A percentile compares a stretch with the other conserved stretches of the same genome.
These are phyloP conservation scores for Pestalotiopsis fici DNA, from an alignment of 2,329 filamentous ascomycete species.

Conservation along the genomic window DNA sequence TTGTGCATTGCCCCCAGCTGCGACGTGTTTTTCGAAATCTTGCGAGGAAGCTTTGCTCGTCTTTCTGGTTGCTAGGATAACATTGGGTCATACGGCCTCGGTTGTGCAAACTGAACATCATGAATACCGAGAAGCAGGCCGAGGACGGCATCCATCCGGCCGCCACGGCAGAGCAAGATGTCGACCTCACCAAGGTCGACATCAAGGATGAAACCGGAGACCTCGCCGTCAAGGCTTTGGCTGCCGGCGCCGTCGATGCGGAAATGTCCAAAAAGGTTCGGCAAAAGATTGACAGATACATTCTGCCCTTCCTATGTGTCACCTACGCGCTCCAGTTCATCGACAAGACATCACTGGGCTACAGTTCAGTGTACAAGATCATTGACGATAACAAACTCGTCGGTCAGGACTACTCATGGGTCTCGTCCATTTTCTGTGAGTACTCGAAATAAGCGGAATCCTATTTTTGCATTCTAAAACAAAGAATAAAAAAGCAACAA, in stretches of 20 bases:
- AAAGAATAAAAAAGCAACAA: too few species aligned
- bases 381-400: constrained; percentile 21
- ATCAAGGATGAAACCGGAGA: constrained; percentile 32
- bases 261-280: constrained; percentile 20
- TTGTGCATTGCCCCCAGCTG: not conserved
- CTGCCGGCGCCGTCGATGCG: constrained; percentile 23
- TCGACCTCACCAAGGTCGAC: constrained; percentile 15
- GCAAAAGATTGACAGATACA: constrained; percentile 17
- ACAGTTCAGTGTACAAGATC: constrained; percentile 25
- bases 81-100: not conserved
- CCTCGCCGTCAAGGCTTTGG: constrained; percentile 34
- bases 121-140: constrained; percentile 4
- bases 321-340: constrained; percentile 27
- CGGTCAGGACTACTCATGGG: constrained; percentile 24
- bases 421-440: constrained; percentile 22
- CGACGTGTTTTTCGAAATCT: not conserved
- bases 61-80: not conserved
- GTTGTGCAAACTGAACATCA: not conserved
- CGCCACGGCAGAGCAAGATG: constrained; percentile 21
- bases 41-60: not conserved
- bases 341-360: constrained; percentile 25
- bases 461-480: too few species aligned
- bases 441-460: too few species aligned
- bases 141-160: constrained; percentile 4
- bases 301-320: constrained; percentile 26